Evolutionary conservation across 768 basidiomycete genomes (phyloP).

Genomic region (Naganishia onofrii): DNA sequence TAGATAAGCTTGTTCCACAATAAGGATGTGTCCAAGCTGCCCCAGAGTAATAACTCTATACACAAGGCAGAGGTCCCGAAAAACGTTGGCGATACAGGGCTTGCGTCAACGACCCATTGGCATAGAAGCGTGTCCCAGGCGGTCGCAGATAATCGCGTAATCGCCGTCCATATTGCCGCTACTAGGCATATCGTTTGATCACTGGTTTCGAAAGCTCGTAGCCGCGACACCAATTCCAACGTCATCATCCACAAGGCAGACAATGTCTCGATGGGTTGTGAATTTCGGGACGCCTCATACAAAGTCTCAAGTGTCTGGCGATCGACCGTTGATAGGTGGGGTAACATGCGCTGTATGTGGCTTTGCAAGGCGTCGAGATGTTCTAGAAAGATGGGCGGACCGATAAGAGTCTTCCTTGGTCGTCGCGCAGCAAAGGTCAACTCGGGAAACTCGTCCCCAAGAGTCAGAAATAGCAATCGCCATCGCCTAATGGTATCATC

Average conservation of each 20-base stretch:
- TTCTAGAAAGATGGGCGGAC: neutral
- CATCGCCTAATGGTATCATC: neutral
- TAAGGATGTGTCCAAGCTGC: neutral
- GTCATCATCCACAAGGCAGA: constrained; percentile 11
- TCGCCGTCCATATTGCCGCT: constrained; percentile 2
- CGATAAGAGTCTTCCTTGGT: no score
- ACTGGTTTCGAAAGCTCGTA: neutral
- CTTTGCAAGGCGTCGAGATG: neutral
- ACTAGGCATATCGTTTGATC: neutral
- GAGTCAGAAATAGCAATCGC: neutral
- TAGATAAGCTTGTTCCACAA: constrained; percentile 12
- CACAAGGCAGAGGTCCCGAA: neutral
- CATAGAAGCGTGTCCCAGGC: constrained; percentile 3
- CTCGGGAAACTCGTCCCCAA: constrained; percentile 2
- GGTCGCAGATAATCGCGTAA: neutral
- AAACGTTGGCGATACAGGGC: neutral
- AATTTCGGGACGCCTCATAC: neutral
- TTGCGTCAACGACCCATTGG: neutral
- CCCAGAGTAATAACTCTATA: constrained; percentile 1
- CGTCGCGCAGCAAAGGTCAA: neutral
- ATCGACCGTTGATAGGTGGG: constrained; percentile 1
- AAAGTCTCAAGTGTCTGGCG: constrained; percentile 2
- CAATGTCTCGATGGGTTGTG: neutral
- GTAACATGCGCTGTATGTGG: neutral
- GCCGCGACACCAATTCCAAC: constrained; percentile 8